Evolutionary conservation across 2,329 filamentous ascomycete genomes (phyloP).

Genomic region (Xylaria multiplex): DNA sequence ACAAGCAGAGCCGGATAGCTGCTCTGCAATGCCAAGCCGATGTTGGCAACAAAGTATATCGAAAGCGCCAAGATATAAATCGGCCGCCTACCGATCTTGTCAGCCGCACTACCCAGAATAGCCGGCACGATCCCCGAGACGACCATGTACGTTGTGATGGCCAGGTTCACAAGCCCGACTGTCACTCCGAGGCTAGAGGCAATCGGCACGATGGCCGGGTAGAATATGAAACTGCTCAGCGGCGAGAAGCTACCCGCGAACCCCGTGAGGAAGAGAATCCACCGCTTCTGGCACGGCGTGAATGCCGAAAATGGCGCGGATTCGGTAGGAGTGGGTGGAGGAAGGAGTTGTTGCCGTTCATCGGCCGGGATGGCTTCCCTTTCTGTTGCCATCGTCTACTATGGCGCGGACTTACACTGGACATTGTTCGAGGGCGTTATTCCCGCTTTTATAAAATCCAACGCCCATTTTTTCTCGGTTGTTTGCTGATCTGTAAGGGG

Average conservation of each 20-base stretch:
- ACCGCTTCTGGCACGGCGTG: constrained; percentile 35
- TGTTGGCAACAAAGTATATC: constrained; percentile 52
- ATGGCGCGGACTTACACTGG: not conserved
- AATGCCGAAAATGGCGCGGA: constrained; percentile 29
- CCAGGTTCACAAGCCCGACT: constrained; percentile 32
- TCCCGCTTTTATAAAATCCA: not conserved
- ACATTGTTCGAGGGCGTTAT: not conserved
- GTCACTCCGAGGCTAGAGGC: constrained; percentile 34
- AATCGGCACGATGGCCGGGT: constrained; percentile 39
- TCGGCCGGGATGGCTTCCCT: not conserved
- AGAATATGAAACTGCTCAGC: constrained; percentile 41
- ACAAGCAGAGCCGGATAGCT: constrained; percentile 58
- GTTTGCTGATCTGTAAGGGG: no score
- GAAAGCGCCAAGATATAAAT: constrained; percentile 52
- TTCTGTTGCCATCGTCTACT: constrained; percentile 7
- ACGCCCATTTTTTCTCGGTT: no score
- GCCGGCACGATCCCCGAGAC: constrained; percentile 56
- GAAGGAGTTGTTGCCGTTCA: not conserved
- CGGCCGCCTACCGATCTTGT: constrained; percentile 52
- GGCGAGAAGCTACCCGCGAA: constrained; percentile 42
- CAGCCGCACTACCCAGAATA: constrained; percentile 54
- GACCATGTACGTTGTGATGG: constrained; percentile 50
- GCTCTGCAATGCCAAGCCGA: constrained; percentile 56
- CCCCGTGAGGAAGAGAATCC: constrained; percentile 39
- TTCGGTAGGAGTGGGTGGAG: not conserved